Percentiles rank a stretch among this genome's conserved stretches.
Conservation (phyloP, 169 alveolate genomes). For the Eimeria sp. region DNA sequence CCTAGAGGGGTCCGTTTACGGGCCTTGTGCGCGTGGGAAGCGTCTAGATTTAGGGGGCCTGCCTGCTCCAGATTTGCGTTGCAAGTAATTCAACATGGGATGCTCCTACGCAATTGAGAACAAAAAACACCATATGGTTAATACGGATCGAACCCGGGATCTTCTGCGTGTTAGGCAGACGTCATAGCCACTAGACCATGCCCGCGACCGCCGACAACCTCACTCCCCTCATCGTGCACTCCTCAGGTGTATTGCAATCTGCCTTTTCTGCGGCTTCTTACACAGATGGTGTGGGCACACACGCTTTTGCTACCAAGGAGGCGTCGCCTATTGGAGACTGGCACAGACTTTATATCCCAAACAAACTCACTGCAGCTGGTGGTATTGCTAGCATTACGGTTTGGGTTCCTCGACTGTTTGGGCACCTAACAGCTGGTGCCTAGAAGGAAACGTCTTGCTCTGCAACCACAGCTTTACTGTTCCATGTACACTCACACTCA, state of each 20-base stretch:
- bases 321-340: neutral
- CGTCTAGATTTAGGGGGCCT: neutral
- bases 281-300: neutral
- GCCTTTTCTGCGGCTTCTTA: neutral
- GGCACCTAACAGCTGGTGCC: too few relatives aligned
- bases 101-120: neutral
- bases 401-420: too few relatives aligned
- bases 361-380: too few relatives aligned
- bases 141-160: constrained; percentile 85
- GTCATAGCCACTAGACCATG: constrained; percentile 86
- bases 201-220: constrained; percentile 33
- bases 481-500: too few relatives aligned
- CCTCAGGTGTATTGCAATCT: neutral
- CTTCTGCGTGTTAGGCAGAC: constrained; percentile 85
- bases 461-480: too few relatives aligned
- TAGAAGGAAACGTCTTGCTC: too few relatives aligned
- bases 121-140: constrained; percentile 42
- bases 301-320: neutral
- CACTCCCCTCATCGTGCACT: neutral
- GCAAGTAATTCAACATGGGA: too few relatives aligned
- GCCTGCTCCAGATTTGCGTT: neutral
- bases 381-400: too few relatives aligned
- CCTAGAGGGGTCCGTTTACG: neutral
- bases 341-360: neutral
- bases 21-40: neutral